Percentiles rank a stretch among this genome's conserved stretches.
Conservation (phyloP, 176 grass and related monocot genomes). For the Secale cereale region DNA sequence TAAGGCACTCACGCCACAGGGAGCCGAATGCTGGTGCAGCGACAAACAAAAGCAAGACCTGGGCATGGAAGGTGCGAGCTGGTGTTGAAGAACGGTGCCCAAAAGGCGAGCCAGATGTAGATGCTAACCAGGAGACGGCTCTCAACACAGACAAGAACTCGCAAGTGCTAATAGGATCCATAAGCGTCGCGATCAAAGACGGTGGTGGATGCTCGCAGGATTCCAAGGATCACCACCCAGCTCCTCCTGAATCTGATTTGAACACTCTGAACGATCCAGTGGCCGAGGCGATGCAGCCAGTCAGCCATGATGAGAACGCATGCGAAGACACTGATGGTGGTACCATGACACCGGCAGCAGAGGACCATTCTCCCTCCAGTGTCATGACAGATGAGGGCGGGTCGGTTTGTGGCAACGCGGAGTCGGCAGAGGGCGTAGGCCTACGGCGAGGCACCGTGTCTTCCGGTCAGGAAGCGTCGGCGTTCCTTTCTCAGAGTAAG, state of each 20-base stretch:
- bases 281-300: neutral
- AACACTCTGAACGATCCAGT: neutral
- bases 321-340: neutral
- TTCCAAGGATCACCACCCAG: slow-evolving; percentile 12
- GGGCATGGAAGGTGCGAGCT: slow-evolving; percentile 36
- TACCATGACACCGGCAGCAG: neutral
- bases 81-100: slow-evolving; percentile 39
- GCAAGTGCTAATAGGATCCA: slow-evolving; percentile 79
- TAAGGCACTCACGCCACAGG: slow-evolving; percentile 35
- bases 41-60: slow-evolving; percentile 38
- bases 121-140: slow-evolving; percentile 14
- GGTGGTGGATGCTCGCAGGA: neutral
- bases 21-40: slow-evolving; percentile 20
- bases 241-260: slow-evolving; percentile 18
- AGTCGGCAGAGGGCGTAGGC: slow-evolving; percentile 14
- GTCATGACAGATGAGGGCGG: neutral
- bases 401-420: slow-evolving; percentile 7
- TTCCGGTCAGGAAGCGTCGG: slow-evolving; percentile 49
- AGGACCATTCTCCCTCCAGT: neutral
- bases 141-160: slow-evolving; percentile 39
- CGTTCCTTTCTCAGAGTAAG: slow-evolving; percentile 82
- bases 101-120: slow-evolving; percentile 27
- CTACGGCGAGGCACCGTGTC: slow-evolving; percentile 8
- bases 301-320: slow-evolving; percentile 16
- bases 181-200: slow-evolving; percentile 62